A percentile compares a stretch with the other conserved stretches of the same genome.
Conservation (phyloP, 805 yeast genomes). For the Millerozyma acaciae region DNA sequence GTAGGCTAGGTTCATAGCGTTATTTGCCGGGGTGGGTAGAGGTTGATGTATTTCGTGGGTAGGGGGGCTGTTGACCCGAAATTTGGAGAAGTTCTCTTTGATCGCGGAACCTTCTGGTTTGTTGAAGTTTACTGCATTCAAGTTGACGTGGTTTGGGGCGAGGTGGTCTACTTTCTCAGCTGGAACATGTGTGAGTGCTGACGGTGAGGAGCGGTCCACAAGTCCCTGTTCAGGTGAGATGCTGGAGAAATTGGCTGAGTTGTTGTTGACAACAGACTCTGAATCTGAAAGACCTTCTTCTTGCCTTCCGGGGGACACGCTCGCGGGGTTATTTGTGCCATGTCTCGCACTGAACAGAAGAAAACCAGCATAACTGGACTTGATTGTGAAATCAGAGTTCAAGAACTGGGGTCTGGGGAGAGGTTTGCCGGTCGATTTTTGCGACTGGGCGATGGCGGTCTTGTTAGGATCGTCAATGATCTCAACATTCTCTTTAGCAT, state of each 20-base stretch:
- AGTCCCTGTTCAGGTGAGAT: too few relatives aligned
- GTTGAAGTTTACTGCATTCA: slow-evolving; percentile 8
- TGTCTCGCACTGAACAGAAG: slow-evolving; percentile 24
- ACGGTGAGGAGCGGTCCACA: background rate
- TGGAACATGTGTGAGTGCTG: background rate
- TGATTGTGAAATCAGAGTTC: slow-evolving; percentile 26
- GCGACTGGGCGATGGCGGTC: slow-evolving; percentile 5
- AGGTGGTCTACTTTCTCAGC: background rate
- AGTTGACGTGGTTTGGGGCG: slow-evolving; percentile 3
- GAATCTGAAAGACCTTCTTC: background rate
- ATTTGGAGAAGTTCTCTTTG: slow-evolving; percentile 15
- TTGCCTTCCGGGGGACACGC: slow-evolving; percentile 1
- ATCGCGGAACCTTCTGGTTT: slow-evolving; percentile 10
- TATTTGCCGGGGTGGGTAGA: background rate
- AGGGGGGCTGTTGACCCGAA: slow-evolving; percentile 7
- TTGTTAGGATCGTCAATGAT: slow-evolving; percentile 27
- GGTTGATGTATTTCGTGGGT: background rate
- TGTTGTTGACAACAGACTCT: background rate
- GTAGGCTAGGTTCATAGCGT: slow-evolving; percentile 8
- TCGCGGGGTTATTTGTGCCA: slow-evolving; percentile 3
- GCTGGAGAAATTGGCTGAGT: background rate
- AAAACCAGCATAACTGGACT: slow-evolving; percentile 27
- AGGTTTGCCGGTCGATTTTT: slow-evolving; percentile 15
- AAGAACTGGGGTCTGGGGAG: slow-evolving; percentile 29
- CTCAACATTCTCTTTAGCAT: slow-evolving; percentile 41